A percentile compares a stretch with the other conserved stretches of the same genome.
Conservation (phyloP, 176 grass and related monocot species). For the Eremochloa ophiuroides region DNA sequence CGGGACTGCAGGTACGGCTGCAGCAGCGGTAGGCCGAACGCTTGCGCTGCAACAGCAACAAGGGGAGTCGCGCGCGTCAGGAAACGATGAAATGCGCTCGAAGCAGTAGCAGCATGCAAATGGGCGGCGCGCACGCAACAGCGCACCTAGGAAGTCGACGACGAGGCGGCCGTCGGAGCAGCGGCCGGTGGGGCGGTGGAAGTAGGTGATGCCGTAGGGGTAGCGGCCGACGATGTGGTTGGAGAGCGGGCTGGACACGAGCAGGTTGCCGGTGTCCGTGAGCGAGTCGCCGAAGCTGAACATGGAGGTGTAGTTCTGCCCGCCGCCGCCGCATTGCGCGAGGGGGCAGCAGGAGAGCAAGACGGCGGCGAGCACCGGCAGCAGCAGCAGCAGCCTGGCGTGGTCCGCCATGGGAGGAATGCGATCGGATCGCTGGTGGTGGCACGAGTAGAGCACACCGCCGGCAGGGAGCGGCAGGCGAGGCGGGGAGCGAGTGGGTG, state of each 20-base stretch:
- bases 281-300: constrained; percentile 91
- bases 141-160: constrained; percentile 75
- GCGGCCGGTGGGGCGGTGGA: constrained; percentile 70
- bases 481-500: not conserved
- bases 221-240: constrained; percentile 53
- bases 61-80: not conserved
- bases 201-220: constrained; percentile 96
- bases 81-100: not conserved
- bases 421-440: not conserved
- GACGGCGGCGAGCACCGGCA: constrained; percentile 26
- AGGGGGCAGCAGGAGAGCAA: constrained; percentile 36
- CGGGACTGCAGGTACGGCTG: constrained; percentile 53
- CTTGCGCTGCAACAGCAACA: constrained; percentile 48
- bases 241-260: constrained; percentile 44
- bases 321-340: constrained; percentile 19
- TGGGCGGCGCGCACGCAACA: no score
- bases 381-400: not conserved
- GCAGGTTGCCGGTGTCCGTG: constrained; percentile 77
- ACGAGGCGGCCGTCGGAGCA: constrained; percentile 86
- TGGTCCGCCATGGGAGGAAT: constrained; percentile 42
- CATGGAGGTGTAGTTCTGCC: constrained; percentile 69
- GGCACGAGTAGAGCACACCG: not conserved
- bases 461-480: not conserved
- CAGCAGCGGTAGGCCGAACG: constrained; percentile 72
- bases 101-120: no score